A percentile compares a stretch with the other conserved stretches of the same genome.
Evolutionary conservation across 108 stramenopile species (phyloP).

Genomic region (Mediolabrus comicus): DNA sequence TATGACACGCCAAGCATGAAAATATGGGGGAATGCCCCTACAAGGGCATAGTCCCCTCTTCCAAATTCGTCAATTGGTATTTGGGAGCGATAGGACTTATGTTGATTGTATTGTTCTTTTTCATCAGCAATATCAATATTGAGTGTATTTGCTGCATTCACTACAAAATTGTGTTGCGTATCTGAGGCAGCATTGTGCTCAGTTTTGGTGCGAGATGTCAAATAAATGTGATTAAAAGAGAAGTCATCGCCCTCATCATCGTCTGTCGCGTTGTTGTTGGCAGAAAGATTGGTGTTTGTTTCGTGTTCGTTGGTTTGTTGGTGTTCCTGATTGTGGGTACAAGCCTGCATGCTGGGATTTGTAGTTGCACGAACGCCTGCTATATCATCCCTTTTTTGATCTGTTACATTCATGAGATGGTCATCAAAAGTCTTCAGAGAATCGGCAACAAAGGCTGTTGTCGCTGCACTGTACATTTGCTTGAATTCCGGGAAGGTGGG

Average conservation of each 20-base stretch:
- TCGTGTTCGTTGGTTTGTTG: too few relatives aligned
- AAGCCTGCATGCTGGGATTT: background rate
- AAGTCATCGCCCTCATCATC: background rate
- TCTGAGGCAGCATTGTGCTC: background rate
- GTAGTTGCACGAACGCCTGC: slow-evolving; percentile 9
- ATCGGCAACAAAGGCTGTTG: background rate
- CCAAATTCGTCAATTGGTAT: slow-evolving; percentile 16
- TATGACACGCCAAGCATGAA: slow-evolving; percentile 6
- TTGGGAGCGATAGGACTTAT: background rate
- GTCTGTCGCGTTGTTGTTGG: background rate
- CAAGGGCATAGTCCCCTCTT: background rate
- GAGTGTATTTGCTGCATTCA: slow-evolving; percentile 6
- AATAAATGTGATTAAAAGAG: background rate
- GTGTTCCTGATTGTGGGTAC: background rate
- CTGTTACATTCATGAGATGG: background rate
- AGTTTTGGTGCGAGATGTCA: background rate
- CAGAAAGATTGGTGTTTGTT: too few relatives aligned
- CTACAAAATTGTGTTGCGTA: background rate
- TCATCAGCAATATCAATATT: slow-evolving; percentile 3
- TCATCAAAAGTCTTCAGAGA: slow-evolving; percentile 10
- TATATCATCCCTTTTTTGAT: slow-evolving; percentile 13
- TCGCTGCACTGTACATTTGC: background rate
- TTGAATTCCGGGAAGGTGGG: background rate
- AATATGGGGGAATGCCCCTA: slow-evolving; percentile 3
- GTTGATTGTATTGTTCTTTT: background rate